These are phyloP conservation scores for Ustilago sp. DNA, from an alignment of 1,284 basidiomycete species.

Conservation along the genomic window DNA sequence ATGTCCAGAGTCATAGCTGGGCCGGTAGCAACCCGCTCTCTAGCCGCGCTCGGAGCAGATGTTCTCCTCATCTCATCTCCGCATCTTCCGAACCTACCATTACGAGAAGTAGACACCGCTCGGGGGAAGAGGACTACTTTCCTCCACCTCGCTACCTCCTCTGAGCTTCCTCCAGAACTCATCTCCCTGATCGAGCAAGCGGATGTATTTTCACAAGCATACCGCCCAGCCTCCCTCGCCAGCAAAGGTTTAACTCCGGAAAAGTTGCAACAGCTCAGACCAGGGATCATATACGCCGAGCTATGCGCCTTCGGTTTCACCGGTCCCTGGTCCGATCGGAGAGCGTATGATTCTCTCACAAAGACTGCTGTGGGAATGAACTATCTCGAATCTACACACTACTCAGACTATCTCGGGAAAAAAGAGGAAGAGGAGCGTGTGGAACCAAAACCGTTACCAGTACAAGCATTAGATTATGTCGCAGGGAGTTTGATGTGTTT, in stretches of 20 bases:
- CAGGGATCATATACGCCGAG: slow-evolving; percentile 76
- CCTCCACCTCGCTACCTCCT: slow-evolving; percentile 72
- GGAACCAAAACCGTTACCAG: slow-evolving; percentile 72
- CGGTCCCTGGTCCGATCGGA: slow-evolving; percentile 75
- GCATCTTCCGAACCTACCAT: slow-evolving; percentile 74
- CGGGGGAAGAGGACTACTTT: slow-evolving; percentile 78
- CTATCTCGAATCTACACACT: slow-evolving; percentile 73
- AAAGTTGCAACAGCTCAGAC: slow-evolving; percentile 67
- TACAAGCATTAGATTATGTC: slow-evolving; percentile 77
- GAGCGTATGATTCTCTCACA: slow-evolving; percentile 78
- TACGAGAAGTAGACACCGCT: slow-evolving; percentile 76
- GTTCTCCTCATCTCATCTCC: slow-evolving; percentile 76
- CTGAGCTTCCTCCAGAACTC: slow-evolving; percentile 63
- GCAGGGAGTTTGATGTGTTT: slow-evolving; percentile 75
- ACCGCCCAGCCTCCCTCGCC: slow-evolving; percentile 69
- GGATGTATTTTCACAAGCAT: slow-evolving; percentile 78
- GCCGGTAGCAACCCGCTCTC: slow-evolving; percentile 16
- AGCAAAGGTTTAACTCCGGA: slow-evolving; percentile 21
- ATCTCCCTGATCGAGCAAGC: slow-evolving; percentile 71
- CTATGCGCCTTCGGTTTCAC: slow-evolving; percentile 76
- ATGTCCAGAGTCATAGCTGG: slow-evolving; percentile 40
- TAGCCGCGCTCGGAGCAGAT: slow-evolving; percentile 75
- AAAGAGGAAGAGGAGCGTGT: slow-evolving; percentile 59
- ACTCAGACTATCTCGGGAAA: slow-evolving; percentile 67
- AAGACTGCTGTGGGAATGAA: slow-evolving; percentile 79